Evolutionary conservation across 139 green algal species (phyloP).

Genomic region (Tetradesmus lagerheimii): DNA sequence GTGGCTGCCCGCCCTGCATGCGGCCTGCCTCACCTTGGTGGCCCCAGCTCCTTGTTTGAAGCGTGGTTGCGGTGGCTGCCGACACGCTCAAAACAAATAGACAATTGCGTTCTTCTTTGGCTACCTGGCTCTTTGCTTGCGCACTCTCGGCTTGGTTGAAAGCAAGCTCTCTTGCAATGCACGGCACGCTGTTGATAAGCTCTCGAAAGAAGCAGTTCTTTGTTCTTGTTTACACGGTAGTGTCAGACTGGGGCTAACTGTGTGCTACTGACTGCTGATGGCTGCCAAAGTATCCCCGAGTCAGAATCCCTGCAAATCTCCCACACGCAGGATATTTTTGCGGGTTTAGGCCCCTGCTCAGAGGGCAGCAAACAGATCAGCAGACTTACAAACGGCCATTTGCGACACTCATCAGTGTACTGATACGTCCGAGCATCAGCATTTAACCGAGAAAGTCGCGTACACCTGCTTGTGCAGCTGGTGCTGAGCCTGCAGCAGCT

Average conservation of each 20-base stretch:
- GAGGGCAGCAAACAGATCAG: not conserved
- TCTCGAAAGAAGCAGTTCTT: not conserved
- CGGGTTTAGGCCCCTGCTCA: not conserved
- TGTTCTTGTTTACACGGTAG: not conserved
- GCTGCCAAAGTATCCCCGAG: not conserved
- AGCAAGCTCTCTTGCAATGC: not conserved
- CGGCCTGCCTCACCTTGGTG: not conserved
- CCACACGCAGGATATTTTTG: not conserved
- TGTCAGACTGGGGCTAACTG: not conserved
- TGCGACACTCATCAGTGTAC: too few species aligned
- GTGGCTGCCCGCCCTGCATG: not conserved
- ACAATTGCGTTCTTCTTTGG: not conserved
- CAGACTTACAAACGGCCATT: not conserved
- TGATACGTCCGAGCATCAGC: too few species aligned
- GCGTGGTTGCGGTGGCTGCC: not conserved
- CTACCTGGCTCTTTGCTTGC: not conserved
- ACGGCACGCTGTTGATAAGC: not conserved
- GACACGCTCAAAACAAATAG: not conserved
- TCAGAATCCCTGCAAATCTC: not conserved
- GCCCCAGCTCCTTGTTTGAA: not conserved
- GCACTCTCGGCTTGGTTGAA: not conserved
- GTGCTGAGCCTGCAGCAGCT: not conserved
- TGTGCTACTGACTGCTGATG: not conserved
- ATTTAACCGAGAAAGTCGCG: too few species aligned
- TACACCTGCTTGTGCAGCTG: not conserved